Conservation (phyloP, 768 basidiomycete genomes). For the Boletales sp. region DNA sequence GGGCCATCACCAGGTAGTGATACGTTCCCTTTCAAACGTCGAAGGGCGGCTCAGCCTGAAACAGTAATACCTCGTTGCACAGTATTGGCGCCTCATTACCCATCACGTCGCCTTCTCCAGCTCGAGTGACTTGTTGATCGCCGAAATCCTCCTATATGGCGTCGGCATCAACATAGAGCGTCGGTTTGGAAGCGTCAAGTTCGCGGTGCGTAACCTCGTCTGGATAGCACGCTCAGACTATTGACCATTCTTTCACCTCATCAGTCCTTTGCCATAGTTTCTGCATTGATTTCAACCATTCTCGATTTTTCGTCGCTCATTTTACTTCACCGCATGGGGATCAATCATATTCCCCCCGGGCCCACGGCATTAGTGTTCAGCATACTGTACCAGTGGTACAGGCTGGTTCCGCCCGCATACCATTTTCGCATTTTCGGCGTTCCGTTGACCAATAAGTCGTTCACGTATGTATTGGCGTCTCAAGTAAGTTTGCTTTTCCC, state of each 20-base stretch:
- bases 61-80: conserved; percentile 21
- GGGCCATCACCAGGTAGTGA: conserved; percentile 77
- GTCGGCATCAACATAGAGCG: conserved; percentile 73
- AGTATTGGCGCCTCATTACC: conserved; percentile 83
- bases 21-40: conserved; percentile 1
- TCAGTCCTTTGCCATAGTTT: conserved; percentile 77
- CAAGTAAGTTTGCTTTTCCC: conserved; percentile 47
- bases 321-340: conserved; percentile 58
- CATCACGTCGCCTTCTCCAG: conserved; percentile 79
- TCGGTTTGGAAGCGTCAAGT: conserved; percentile 84
- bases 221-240: neutral
- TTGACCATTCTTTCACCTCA: conserved; percentile 6
- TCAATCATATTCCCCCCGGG: conserved; percentile 76
- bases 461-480: conserved; percentile 64
- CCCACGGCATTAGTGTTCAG: conserved; percentile 75
- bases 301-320: conserved; percentile 66
- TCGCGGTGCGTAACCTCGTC: conserved; percentile 55
- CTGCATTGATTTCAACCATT: conserved; percentile 60
- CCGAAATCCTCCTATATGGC: conserved; percentile 70
- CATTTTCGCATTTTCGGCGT: conserved; percentile 73
- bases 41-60: conserved; percentile 31
- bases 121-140: conserved; percentile 82
- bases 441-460: conserved; percentile 71
- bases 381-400: conserved; percentile 77
- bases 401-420: conserved; percentile 76